Conservation (phyloP, 495 filamentous ascomycete species). For the Tuber magnatum region DNA sequence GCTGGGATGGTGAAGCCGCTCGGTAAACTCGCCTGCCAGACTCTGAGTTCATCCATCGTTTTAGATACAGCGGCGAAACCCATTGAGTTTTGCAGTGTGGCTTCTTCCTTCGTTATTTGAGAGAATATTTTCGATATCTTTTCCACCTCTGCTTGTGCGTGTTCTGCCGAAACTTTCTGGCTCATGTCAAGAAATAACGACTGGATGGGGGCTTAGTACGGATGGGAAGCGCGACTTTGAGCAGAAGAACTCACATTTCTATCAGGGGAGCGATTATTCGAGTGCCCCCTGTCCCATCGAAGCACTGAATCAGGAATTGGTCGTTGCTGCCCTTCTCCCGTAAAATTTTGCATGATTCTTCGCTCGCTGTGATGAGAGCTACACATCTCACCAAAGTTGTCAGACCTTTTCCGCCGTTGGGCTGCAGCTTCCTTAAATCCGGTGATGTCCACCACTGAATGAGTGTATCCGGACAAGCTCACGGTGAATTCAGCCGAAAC, state of each 20-base stretch:
- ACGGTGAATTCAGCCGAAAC: slow-evolving; percentile 37
- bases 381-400: slow-evolving; percentile 10
- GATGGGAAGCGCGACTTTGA: background rate
- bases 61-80: slow-evolving; percentile 22
- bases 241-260: background rate
- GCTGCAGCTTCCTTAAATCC: slow-evolving; percentile 5
- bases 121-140: slow-evolving; percentile 24
- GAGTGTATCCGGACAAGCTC: slow-evolving; percentile 37
- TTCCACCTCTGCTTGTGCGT: slow-evolving; percentile 7
- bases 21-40: slow-evolving; percentile 23
- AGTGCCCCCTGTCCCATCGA: slow-evolving; percentile 8
- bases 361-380: slow-evolving; percentile 7
- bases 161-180: background rate
- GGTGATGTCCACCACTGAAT: slow-evolving; percentile 35
- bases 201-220: background rate
- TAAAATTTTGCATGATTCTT: slow-evolving; percentile 2
- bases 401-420: slow-evolving; percentile 13
- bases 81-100: slow-evolving; percentile 26
- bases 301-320: slow-evolving; percentile 2
- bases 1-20: slow-evolving; percentile 17
- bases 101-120: slow-evolving; percentile 27
- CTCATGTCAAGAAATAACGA: background rate
- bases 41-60: slow-evolving; percentile 24
- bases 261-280: background rate
- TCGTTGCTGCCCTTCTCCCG: background rate